Conservation (phyloP, 129 eudicot species). For the Scalesia atractyloides region DNA sequence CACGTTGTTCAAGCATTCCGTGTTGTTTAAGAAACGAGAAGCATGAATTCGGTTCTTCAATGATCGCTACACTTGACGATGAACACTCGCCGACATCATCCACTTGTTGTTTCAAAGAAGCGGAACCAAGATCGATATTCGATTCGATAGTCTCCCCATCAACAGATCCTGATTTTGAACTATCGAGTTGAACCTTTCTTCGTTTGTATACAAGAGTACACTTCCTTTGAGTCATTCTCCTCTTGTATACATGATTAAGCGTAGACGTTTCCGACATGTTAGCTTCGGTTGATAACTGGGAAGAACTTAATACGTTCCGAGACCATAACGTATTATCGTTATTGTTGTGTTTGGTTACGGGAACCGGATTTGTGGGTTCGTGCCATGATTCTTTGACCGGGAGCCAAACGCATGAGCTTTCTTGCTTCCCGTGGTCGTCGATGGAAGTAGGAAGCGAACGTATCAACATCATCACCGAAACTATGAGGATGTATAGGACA, state of each 20-base stretch:
- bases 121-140: constrained; percentile 48
- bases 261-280: constrained; percentile 43
- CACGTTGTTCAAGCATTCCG: constrained; percentile 43
- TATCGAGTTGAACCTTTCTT: constrained; percentile 36
- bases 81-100: constrained; percentile 76
- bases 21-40: constrained; percentile 46
- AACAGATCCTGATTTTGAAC: constrained; percentile 39
- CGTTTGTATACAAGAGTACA: constrained; percentile 50
- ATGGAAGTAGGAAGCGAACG: constrained; percentile 41
- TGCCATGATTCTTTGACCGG: constrained; percentile 31
- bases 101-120: constrained; percentile 43
- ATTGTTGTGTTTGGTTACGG: constrained; percentile 11
- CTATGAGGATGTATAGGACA: neutral
- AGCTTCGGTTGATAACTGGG: constrained; percentile 40
- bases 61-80: constrained; percentile 57
- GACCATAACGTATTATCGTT: constrained; percentile 28
- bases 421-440: constrained; percentile 37
- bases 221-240: constrained; percentile 40
- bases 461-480: constrained; percentile 46
- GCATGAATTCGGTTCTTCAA: constrained; percentile 49
- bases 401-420: constrained; percentile 39
- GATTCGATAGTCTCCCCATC: constrained; percentile 42
- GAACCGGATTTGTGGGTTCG: constrained; percentile 21
- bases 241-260: constrained; percentile 48
- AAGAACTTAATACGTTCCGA: constrained; percentile 35